Evolutionary conservation across 148 eudicot genomes (phyloP).

Genomic region (Mesembryanthemum crystallinum): DNA sequence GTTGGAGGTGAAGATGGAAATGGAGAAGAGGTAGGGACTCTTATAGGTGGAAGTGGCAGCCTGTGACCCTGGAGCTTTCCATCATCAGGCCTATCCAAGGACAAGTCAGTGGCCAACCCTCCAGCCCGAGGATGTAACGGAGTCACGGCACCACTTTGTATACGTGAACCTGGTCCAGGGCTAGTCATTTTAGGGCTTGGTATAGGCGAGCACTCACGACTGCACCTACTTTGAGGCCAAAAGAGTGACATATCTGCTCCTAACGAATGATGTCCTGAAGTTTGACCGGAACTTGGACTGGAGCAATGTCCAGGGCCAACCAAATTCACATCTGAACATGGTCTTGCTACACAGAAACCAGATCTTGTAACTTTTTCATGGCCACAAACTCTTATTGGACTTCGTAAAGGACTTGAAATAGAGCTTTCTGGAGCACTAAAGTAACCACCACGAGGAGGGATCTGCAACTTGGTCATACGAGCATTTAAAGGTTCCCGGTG

Average conservation of each 20-base stretch:
- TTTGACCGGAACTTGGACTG: slow-evolving; percentile 78
- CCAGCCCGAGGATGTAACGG: slow-evolving; percentile 77
- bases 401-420: slow-evolving; percentile 79
- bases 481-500: slow-evolving; percentile 42
- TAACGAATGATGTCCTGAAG: slow-evolving; percentile 65
- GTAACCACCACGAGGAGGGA: slow-evolving; percentile 56
- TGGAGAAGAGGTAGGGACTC: slow-evolving; percentile 45
- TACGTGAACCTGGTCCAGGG: slow-evolving; percentile 71
- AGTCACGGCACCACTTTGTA: slow-evolving; percentile 72
- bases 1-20: slow-evolving; percentile 53
- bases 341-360: slow-evolving; percentile 47
- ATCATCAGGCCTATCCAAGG: slow-evolving; percentile 49
- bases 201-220: slow-evolving; percentile 78
- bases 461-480: slow-evolving; percentile 64
- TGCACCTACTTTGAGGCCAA: slow-evolving; percentile 70
- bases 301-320: slow-evolving; percentile 77
- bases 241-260: slow-evolving; percentile 63
- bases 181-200: slow-evolving; percentile 84
- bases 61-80: slow-evolving; percentile 58
- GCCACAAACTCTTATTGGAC: slow-evolving; percentile 64
- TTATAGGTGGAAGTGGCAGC: slow-evolving; percentile 75
- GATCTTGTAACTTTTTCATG: slow-evolving; percentile 49
- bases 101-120: slow-evolving; percentile 39
- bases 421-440: slow-evolving; percentile 84
- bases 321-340: slow-evolving; percentile 54